A percentile compares a stretch with the other conserved stretches of the same genome.
Evolutionary conservation across 208 protist genomes (phyloP).

Genomic region (Vickermania spadyakhi): DNA sequence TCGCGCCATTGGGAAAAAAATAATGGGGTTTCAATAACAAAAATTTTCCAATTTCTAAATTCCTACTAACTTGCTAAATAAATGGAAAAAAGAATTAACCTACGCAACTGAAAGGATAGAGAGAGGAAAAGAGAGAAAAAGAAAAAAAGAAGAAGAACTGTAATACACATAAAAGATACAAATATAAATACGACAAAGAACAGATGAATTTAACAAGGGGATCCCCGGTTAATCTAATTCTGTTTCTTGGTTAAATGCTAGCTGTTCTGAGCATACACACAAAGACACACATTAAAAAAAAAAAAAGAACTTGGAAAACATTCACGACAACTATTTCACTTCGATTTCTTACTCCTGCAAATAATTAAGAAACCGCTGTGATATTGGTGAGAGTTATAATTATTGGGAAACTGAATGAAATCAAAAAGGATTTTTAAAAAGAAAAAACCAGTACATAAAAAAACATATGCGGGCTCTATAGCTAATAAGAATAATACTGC

Average conservation of each 20-base stretch:
- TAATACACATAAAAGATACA: background rate
- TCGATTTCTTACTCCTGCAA: background rate
- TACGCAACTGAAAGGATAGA: background rate
- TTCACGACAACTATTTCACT: background rate
- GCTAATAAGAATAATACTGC: no score
- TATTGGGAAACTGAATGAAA: no score
- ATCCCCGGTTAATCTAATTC: background rate
- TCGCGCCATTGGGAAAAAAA: background rate
- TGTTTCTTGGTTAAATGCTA: background rate
- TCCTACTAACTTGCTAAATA: slow-evolving; percentile 2
- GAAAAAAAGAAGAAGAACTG: slow-evolving; percentile 11
- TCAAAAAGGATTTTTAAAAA: no score
- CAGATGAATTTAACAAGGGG: slow-evolving; percentile 7
- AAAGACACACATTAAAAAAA: background rate
- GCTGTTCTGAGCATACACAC: background rate
- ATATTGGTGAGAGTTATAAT: no score
- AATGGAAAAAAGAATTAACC: slow-evolving; percentile 3
- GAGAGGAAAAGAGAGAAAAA: background rate
- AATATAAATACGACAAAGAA: slow-evolving; percentile 4
- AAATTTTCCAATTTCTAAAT: no score
- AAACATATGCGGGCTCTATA: no score
- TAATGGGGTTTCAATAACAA: no score
- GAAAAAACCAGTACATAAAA: no score
- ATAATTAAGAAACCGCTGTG: background rate
- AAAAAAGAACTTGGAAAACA: background rate